A percentile compares a stretch with the other conserved stretches of the same genome.
phyloP scores from a whole-genome alignment of 1,284 basidiomycete species.

The Schizopora paradoxa region DNA sequence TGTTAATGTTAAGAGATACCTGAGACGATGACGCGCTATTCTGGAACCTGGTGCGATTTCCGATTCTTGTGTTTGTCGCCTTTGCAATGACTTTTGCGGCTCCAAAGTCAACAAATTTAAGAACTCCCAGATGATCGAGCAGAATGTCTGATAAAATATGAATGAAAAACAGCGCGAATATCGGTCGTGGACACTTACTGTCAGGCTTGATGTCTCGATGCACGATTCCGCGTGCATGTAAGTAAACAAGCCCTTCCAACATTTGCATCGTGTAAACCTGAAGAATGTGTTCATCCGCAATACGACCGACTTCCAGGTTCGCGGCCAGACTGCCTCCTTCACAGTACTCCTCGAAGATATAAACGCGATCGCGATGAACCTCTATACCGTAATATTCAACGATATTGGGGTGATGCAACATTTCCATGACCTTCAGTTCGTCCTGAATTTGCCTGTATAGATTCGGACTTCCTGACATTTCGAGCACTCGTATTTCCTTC shows the following conservation, averaged over 20 bases:
- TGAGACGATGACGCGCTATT: conserved; percentile 40
- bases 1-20: conserved; percentile 38
- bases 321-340: conserved; percentile 92
- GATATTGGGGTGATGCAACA: conserved; percentile 96
- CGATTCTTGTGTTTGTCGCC: conserved; percentile 84
- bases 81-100: conserved; percentile 97
- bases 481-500: conserved; percentile 98
- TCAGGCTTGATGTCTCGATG: conserved; percentile 99
- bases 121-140: conserved; percentile 87
- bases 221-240: conserved; percentile 89
- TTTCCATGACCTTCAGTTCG: conserved; percentile 97
- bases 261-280: conserved; percentile 98
- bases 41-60: conserved; percentile 55
- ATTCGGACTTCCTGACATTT: conserved; percentile 77
- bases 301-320: conserved; percentile 88
- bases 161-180: conserved; percentile 16
- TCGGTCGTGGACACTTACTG: conserved; percentile 56
- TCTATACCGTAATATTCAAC: conserved; percentile 99
- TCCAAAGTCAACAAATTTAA: conserved; percentile 99
- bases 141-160: conserved; percentile 70
- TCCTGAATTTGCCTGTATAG: conserved; percentile 94
- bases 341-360: conserved; percentile 99
- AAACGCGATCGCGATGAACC: conserved; percentile 97
- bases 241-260: conserved; percentile 89
- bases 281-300: conserved; percentile 95